These are phyloP conservation scores for Kondoa malvinella DNA, from an alignment of 768 basidiomycete genomes.

Conservation along the genomic window DNA sequence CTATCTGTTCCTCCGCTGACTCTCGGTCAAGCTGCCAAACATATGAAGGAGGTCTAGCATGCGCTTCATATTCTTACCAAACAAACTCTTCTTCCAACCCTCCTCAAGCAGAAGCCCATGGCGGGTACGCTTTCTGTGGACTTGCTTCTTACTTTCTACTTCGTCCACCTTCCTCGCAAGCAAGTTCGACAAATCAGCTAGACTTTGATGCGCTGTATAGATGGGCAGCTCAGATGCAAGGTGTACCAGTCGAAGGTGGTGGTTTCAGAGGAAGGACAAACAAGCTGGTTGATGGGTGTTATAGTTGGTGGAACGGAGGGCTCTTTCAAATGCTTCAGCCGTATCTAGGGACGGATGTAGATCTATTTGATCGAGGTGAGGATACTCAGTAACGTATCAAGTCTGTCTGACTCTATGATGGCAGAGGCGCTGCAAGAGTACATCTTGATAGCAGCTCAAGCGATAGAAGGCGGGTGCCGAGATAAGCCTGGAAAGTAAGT, in stretches of 20 bases:
- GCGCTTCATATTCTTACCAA: slow-evolving; percentile 52
- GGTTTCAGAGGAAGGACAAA: slow-evolving; percentile 89
- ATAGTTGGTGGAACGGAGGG: slow-evolving; percentile 98
- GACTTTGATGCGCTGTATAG: slow-evolving; percentile 48
- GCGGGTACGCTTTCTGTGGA: slow-evolving; percentile 91
- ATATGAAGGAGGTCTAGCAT: slow-evolving; percentile 89
- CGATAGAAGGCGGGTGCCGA: slow-evolving; percentile 64
- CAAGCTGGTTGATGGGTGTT: slow-evolving; percentile 98
- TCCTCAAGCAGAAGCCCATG: slow-evolving; percentile 84
- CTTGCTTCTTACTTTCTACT: slow-evolving; percentile 59
- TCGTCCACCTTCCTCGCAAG: slow-evolving; percentile 9
- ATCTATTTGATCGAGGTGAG: slow-evolving; percentile 29
- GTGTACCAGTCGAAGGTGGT: slow-evolving; percentile 59
- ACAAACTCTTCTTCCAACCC: slow-evolving; percentile 37
- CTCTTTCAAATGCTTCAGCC: slow-evolving; percentile 49
- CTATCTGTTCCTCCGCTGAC: background rate
- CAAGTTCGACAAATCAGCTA: slow-evolving; percentile 28
- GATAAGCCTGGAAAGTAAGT: slow-evolving; percentile 90
- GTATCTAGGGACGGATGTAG: slow-evolving; percentile 31
- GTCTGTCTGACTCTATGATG: slow-evolving; percentile 1
- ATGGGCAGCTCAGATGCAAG: slow-evolving; percentile 79
- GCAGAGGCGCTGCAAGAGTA: slow-evolving; percentile 65
- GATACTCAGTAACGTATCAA: background rate
- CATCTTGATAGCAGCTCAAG: slow-evolving; percentile 68
- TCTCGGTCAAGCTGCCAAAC: slow-evolving; percentile 58